phyloP scores from a whole-genome alignment of 371 early-diverging fungal species.

The Apophysomyces sp. region DNA sequence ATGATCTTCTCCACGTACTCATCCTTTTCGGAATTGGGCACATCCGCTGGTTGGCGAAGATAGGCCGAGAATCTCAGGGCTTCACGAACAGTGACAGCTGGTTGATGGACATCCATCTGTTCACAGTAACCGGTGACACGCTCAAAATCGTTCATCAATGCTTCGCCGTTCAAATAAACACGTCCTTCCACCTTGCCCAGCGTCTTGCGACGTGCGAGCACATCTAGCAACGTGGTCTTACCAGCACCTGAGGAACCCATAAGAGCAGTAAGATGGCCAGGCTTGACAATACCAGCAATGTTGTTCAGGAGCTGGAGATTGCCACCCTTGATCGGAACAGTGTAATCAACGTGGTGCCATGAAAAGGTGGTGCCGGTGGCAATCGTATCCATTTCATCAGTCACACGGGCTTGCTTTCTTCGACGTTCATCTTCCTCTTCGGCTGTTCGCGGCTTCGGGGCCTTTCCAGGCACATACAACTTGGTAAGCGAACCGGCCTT shows the following conservation, averaged over 20 bases:
- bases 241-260: constrained; percentile 90
- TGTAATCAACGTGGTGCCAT: constrained; percentile 56
- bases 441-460: constrained; percentile 12
- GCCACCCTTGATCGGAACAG: constrained; percentile 56
- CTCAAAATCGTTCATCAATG: constrained; percentile 56
- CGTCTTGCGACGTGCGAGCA: constrained; percentile 77
- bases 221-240: constrained; percentile 86
- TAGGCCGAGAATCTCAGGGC: constrained; percentile 66
- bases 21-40: constrained; percentile 52
- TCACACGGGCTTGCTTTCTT: constrained; percentile 18
- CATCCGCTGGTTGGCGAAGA: constrained; percentile 57
- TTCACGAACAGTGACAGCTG: constrained; percentile 61
- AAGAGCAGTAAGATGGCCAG: constrained; percentile 72
- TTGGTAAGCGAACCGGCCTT: constrained; percentile 43
- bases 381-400: constrained; percentile 29
- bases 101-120: constrained; percentile 80
- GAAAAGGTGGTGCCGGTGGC: constrained; percentile 50
- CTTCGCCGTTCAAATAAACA: constrained; percentile 59
- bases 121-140: constrained; percentile 80
- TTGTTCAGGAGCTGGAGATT: constrained; percentile 50
- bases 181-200: constrained; percentile 72
- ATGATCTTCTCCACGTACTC: constrained; percentile 65
- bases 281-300: constrained; percentile 52
- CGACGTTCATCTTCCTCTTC: constrained; percentile 24
- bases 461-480: constrained; percentile 36